Base-by-base conservation (phyloP, 345 rosid genomes). In the Eucalyptus albens region DNA sequence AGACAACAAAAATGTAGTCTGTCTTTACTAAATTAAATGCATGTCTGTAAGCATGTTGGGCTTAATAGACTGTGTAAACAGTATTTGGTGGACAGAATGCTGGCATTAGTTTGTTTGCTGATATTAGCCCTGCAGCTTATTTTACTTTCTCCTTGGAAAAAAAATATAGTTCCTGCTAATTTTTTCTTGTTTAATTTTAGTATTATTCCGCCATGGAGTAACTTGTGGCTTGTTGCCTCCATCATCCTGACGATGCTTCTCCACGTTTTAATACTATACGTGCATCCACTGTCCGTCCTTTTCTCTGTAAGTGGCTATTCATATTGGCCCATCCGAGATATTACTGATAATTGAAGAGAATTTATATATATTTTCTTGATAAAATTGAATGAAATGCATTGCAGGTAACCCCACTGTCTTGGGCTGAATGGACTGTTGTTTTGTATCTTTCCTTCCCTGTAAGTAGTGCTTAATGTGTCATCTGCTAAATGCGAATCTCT, bases 161-260 rank as follows among this genome's bases (percentile, higher is more conserved):
- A 10, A 83, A 5, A 37, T 31, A 27, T 62, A n/a, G n/a, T 29
- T 88, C n/a, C 50, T 50, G 45, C 67, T 86, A 33, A 85, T 55
- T 40, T n/a, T 40, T 67, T 87, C 17, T 24, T 53, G 26, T 88
- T 45, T 86, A 37, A 91, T 93, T 91, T 15, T 92, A 98, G 99
- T 92, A 97, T 94, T 89, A 95, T 96, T 91, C 97, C 97, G 90
- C 99, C 99, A 77, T 95, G 99, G 99, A 98, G 99, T 95, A 98
- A 98, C 93, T 88, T 97, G 91, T 98, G 99, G 99, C 99, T 98
- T 49, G 99, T 97, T 55, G 97, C 91, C 80, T 98, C 99, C 89
- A 97, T 98, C 88, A 89, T 96, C 90, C 92, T 98, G 92, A 98
- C 99, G 65, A 97, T 98, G 99, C 89, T 97, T 87, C 96, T 98